Conservation (phyloP, 805 yeast species). For the Scheffersomyces stipitis region DNA sequence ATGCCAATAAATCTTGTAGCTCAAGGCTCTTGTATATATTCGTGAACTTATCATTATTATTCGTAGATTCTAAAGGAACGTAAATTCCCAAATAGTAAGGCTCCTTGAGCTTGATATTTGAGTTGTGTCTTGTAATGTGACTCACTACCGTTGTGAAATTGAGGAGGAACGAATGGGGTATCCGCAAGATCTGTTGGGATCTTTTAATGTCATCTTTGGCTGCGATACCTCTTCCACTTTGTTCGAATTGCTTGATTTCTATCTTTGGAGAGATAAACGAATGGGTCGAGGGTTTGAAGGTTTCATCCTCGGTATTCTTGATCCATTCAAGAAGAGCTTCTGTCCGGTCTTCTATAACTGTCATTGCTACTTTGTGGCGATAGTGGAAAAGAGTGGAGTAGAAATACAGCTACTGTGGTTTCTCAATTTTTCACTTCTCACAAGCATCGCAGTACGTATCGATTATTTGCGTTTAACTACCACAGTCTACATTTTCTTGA, state of each 20-base stretch:
- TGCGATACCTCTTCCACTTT: constrained; percentile 65
- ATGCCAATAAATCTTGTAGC: constrained; percentile 32
- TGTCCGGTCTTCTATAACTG: constrained; percentile 9
- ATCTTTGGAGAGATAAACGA: constrained; percentile 41
- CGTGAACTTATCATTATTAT: constrained; percentile 24
- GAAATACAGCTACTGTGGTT: too few relatives aligned
- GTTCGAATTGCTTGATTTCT: constrained; percentile 37
- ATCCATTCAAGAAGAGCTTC: constrained; percentile 28
- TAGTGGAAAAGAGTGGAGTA: too few relatives aligned
- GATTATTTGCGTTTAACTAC: too few relatives aligned
- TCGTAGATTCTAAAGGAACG: constrained; percentile 23
- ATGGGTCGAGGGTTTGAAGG: constrained; percentile 17
- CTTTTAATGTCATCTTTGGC: constrained; percentile 36
- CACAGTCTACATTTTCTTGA: too few relatives aligned
- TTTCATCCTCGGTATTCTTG: constrained; percentile 22
- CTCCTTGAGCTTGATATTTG: constrained; percentile 25
- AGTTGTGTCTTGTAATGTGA: constrained; percentile 44
- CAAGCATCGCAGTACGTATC: too few relatives aligned
- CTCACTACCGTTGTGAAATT: constrained; percentile 53
- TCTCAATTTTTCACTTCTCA: too few relatives aligned
- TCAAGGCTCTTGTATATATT: constrained; percentile 29
- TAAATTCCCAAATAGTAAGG: constrained; percentile 17
- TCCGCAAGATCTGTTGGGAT: constrained; percentile 49
- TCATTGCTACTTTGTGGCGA: too few relatives aligned
- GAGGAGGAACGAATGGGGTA: constrained; percentile 58